phyloP scores from a whole-genome alignment of 1,284 basidiomycete genomes.

The Flammula alnicola region DNA sequence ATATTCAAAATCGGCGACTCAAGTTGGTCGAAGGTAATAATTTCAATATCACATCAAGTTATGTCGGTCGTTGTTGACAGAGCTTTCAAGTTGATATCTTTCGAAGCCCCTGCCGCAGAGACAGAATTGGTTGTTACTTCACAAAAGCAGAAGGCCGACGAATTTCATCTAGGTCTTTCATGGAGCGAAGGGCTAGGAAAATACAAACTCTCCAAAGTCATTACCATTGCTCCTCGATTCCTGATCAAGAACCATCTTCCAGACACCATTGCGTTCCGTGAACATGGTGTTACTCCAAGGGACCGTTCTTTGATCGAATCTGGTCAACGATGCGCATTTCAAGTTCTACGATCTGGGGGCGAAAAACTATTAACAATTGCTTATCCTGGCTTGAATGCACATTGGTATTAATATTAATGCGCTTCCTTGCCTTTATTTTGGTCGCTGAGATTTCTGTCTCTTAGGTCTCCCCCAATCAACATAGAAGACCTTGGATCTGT shows the following conservation, averaged over 20 bases:
- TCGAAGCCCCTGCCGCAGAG: slow-evolving; percentile 93
- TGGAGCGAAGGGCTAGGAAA: slow-evolving; percentile 95
- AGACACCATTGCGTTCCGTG: slow-evolving; percentile 80
- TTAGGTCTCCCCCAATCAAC: slow-evolving; percentile 91
- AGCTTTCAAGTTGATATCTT: slow-evolving; percentile 74
- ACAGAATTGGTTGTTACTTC: slow-evolving; percentile 82
- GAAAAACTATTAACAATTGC: slow-evolving; percentile 84
- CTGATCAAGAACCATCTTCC: slow-evolving; percentile 84
- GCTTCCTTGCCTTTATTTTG: neutral
- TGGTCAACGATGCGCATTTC: slow-evolving; percentile 74
- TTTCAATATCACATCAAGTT: neutral
- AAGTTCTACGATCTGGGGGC: slow-evolving; percentile 68
- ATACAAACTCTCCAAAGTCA: slow-evolving; percentile 96
- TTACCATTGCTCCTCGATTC: slow-evolving; percentile 92
- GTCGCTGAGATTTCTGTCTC: neutral
- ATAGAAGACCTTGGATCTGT: slow-evolving; percentile 90
- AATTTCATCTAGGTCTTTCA: slow-evolving; percentile 88
- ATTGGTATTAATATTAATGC: slow-evolving; percentile 82
- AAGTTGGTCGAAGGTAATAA: slow-evolving; percentile 82
- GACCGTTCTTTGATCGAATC: slow-evolving; percentile 72
- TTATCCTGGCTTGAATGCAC: slow-evolving; percentile 81
- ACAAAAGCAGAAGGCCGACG: slow-evolving; percentile 69
- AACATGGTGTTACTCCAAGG: slow-evolving; percentile 77
- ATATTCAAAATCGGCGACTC: slow-evolving; percentile 88
- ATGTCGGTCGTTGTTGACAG: too few relatives aligned